These are phyloP conservation scores for Spiromastix sp. DNA, from an alignment of 2,329 filamentous ascomycete species.

Conservation along the genomic window DNA sequence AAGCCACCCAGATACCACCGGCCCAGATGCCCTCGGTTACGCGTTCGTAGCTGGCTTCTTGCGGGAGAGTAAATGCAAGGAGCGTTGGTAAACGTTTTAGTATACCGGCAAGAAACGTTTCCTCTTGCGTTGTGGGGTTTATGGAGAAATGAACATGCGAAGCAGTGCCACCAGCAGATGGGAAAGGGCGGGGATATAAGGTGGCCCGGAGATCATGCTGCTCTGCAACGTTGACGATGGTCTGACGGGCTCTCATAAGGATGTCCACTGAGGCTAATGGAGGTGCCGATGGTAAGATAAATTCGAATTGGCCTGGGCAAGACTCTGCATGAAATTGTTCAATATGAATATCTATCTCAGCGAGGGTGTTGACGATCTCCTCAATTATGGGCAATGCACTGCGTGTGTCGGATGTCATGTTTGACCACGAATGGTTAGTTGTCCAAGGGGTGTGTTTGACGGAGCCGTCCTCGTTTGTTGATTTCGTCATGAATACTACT, in stretches of 20 bases:
- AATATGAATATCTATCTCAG: slow-evolving; percentile 52
- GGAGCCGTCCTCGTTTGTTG: slow-evolving; percentile 18
- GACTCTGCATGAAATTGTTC: slow-evolving; percentile 68
- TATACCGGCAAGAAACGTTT: slow-evolving; percentile 61
- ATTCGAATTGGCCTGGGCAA: slow-evolving; percentile 65
- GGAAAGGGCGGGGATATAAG: slow-evolving; percentile 61
- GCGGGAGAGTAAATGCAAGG: slow-evolving; percentile 58
- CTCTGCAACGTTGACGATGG: slow-evolving; percentile 55
- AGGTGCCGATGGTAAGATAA: slow-evolving; percentile 54
- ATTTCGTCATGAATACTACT: slow-evolving; percentile 55
- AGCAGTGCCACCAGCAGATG: slow-evolving; percentile 49
- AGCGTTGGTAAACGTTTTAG: slow-evolving; percentile 56
- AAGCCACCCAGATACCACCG: slow-evolving; percentile 66
- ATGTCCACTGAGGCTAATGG: slow-evolving; percentile 61
- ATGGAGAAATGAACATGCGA: slow-evolving; percentile 63
- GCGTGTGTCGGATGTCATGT: slow-evolving; percentile 51
- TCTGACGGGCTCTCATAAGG: slow-evolving; percentile 59
- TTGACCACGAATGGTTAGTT: slow-evolving; percentile 61
- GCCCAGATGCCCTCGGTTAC: slow-evolving; percentile 62
- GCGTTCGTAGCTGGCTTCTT: slow-evolving; percentile 57
- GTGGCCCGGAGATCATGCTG: slow-evolving; percentile 56
- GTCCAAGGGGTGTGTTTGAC: slow-evolving; percentile 39
- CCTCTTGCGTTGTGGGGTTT: slow-evolving; percentile 41
- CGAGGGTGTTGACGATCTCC: slow-evolving; percentile 53
- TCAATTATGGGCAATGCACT: slow-evolving; percentile 49